A percentile compares a stretch with the other conserved stretches of the same genome.
phyloP scores from a whole-genome alignment of 2,329 filamentous ascomycete genomes.

The Shiraia bambusicola region DNA sequence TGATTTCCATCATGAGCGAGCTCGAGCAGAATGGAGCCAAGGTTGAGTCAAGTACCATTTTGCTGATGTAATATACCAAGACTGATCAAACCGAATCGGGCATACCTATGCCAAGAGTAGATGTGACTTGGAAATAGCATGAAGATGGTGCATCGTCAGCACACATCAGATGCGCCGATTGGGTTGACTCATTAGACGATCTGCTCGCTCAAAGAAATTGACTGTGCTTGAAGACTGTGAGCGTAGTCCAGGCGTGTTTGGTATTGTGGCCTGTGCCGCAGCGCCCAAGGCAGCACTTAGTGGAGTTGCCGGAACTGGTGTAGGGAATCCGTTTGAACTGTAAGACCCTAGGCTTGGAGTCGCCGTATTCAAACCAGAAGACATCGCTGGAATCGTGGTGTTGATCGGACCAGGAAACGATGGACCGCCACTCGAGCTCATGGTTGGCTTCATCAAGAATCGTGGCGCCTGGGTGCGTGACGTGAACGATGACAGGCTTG shows the following conservation, averaged over 20 bases:
- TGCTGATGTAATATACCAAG: too few relatives aligned
- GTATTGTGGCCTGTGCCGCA: conserved; percentile 85
- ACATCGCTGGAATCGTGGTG: conserved; percentile 34
- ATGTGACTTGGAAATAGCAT: not conserved
- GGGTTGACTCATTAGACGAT: conserved; percentile 35
- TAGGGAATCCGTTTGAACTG: conserved; percentile 49
- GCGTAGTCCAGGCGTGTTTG: conserved; percentile 53
- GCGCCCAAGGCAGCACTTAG: conserved; percentile 86
- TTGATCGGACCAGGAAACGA: conserved; percentile 42
- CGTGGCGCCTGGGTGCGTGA: conserved; percentile 38
- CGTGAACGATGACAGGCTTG: conserved; percentile 38
- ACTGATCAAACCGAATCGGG: too few relatives aligned
- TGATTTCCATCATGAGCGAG: too few relatives aligned
- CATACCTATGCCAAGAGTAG: too few relatives aligned
- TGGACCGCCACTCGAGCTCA: conserved; percentile 25
- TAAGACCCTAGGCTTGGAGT: conserved; percentile 29
- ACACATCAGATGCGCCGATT: conserved; percentile 29
- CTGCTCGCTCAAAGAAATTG: conserved; percentile 41
- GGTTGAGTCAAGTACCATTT: too few relatives aligned
- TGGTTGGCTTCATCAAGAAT: conserved; percentile 29
- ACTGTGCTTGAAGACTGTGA: conserved; percentile 28
- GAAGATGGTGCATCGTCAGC: not conserved
- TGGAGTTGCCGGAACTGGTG: conserved; percentile 77
- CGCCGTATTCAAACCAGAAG: conserved; percentile 31
- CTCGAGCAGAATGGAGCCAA: too few relatives aligned